Evolutionary conservation across 2,329 filamentous ascomycete genomes (phyloP), one percentile per base, ranked within the genome.

Genomic region (Venturia pyrina): DNA sequence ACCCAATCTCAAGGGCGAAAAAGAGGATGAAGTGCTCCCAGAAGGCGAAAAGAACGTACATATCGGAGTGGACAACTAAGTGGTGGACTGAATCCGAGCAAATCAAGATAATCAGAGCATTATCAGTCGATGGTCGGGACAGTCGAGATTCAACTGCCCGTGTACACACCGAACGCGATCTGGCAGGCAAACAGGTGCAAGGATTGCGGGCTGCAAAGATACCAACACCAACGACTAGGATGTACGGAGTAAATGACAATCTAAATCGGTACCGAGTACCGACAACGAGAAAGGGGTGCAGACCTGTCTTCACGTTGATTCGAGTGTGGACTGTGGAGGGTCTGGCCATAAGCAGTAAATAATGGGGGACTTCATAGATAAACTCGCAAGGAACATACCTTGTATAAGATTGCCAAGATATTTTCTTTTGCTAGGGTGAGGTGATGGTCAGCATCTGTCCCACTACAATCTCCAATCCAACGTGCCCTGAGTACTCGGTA

Each of bases 1-100:
- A 64, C 92, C 93, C 2, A 87, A 73, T 7, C 78, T 87, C 67
- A 84, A 86, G 76, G 85, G 83, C 1, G 73, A 82, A 71, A 78
- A 78, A 66, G 82, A 84, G 72, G 78, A 84, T 64, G 72, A 83
- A 66, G 74, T 87, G n/a, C 79, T 88, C 62, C 84, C 85, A 15
- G 71, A 77, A 5, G 78, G 79, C 13, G 86, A 88, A 77, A 88
- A 85, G 78, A 81, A 84, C 70, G 82, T 87, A 62, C 82, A 84
- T 70, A 85, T 87, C 68, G 77, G 76, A 24, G 72, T 87, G 40
- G 85, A 87, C 66, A 83, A 85, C 72, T 87, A 76, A 28, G 46
- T 28, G 53, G 21, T 24, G 17, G 37, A 28, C 28, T 37, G 32
- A 34, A 57, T 34, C 28, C 5, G 28, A 59, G 53, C 19, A 37